Percentiles rank a stretch among this genome's conserved stretches.
Conservation (phyloP, 2,329 filamentous ascomycete genomes). For the Scedosporium dehoogii region DNA sequence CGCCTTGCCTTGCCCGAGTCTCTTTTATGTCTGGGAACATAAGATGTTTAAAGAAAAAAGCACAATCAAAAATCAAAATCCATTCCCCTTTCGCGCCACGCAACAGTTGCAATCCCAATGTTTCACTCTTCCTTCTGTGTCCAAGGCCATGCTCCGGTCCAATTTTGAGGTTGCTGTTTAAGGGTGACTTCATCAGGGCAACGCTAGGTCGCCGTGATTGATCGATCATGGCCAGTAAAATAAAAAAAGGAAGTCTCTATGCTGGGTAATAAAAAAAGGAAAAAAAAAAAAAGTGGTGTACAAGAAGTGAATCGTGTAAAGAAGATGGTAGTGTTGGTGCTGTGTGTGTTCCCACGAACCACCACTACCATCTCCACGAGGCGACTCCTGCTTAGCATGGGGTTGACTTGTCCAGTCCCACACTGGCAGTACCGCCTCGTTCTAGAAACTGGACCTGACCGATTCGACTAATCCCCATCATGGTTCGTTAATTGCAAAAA, state of each 20-base stretch:
- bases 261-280: slow-evolving; percentile 10
- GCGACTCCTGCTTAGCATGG: neutral
- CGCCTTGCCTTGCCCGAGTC: neutral
- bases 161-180: neutral
- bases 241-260: slow-evolving; percentile 5
- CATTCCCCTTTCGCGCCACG: slow-evolving; percentile 1
- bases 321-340: neutral
- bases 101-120: slow-evolving; percentile 1
- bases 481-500: slow-evolving; percentile 5
- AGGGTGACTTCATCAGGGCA: neutral
- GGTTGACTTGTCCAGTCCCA: neutral
- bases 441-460: slow-evolving; percentile 1
- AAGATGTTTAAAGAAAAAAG: slow-evolving; percentile 3
- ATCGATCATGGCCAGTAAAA: neutral
- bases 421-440: neutral
- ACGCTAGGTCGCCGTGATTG: neutral
- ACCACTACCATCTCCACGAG: neutral
- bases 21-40: slow-evolving; percentile 16
- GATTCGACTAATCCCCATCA: slow-evolving; percentile 3
- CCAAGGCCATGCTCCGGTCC: neutral
- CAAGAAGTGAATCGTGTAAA: slow-evolving; percentile 8
- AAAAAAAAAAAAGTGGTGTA: slow-evolving; percentile 13
- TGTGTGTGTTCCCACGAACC: neutral
- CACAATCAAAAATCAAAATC: slow-evolving; percentile 18
- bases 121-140: neutral